These are phyloP conservation scores for Alternaria sp. DNA, from an alignment of 2,329 filamentous ascomycete species.

Conservation along the genomic window DNA sequence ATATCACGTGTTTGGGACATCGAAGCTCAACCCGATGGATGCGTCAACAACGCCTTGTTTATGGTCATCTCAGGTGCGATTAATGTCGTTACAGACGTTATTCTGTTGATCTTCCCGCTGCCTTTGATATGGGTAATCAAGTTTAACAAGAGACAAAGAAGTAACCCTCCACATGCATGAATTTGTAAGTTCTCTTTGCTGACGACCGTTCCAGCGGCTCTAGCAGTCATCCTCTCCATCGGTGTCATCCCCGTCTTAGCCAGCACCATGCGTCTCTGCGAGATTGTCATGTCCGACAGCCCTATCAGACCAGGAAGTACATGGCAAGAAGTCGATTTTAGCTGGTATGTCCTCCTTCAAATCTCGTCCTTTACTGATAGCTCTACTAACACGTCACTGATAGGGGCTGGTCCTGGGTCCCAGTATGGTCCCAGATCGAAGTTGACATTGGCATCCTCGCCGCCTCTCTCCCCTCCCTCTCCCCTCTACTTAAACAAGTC, in stretches of 20 bases:
- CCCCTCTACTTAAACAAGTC: conserved; percentile 34
- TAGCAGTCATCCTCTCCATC: conserved; percentile 39
- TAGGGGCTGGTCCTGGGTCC: conserved; percentile 37
- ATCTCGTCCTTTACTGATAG: not conserved
- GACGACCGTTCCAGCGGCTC: conserved; percentile 25
- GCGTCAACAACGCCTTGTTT: conserved; percentile 32
- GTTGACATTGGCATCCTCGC: conserved; percentile 42
- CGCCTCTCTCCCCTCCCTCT: conserved; percentile 40
- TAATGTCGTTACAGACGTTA: conserved; percentile 37
- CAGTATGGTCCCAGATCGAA: conserved; percentile 46
- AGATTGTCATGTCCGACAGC: conserved; percentile 33
- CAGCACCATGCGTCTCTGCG: conserved; percentile 39
- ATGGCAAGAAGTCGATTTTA: conserved; percentile 35
- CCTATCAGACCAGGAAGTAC: conserved; percentile 17
- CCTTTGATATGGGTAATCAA: conserved; percentile 36
- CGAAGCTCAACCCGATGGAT: conserved; percentile 23
- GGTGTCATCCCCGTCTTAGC: conserved; percentile 40
- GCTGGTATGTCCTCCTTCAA: conserved; percentile 23
- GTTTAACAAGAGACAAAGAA: conserved; percentile 38
- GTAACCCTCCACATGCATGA: conserved; percentile 18
- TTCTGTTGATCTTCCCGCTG: conserved; percentile 37
- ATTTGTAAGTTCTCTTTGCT: not conserved
- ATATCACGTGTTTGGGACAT: conserved; percentile 34
- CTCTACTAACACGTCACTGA: conserved; percentile 19
- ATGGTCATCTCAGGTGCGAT: conserved; percentile 34